A percentile compares a stretch with the other conserved stretches of the same genome.
Conservation (phyloP, 768 basidiomycete species). For the Podaxis mareebaensis region DNA sequence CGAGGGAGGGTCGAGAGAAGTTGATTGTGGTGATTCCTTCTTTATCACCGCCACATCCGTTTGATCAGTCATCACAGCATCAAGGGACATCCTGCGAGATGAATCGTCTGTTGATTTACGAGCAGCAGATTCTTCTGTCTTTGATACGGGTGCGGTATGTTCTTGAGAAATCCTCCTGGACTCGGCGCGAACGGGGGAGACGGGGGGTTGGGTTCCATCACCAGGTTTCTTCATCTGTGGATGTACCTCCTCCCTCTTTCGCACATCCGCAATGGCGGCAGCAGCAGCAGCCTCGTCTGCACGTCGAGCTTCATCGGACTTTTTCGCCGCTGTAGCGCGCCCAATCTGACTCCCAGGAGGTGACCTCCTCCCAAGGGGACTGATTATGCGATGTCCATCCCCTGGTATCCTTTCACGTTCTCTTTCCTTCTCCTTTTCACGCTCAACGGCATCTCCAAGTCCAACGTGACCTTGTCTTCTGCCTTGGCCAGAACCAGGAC, state of each 20-base stretch:
- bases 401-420: slow-evolving; percentile 15
- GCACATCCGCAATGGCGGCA: slow-evolving; percentile 8
- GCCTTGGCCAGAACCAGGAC: slow-evolving; percentile 10
- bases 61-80: slow-evolving; percentile 8
- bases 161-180: slow-evolving; percentile 2
- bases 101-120: slow-evolving; percentile 1
- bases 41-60: not conserved
- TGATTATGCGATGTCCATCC: slow-evolving; percentile 28
- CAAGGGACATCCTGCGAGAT: slow-evolving; percentile 11
- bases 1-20: not conserved
- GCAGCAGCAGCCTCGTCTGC: slow-evolving; percentile 14
- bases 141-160: not conserved
- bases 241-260: slow-evolving; percentile 5
- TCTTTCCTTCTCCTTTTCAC: slow-evolving; percentile 9
- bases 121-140: not conserved
- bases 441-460: slow-evolving; percentile 5
- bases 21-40: slow-evolving; percentile 4
- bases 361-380: slow-evolving; percentile 39
- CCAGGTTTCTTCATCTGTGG: not conserved
- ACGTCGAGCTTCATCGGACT: slow-evolving; percentile 35
- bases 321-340: slow-evolving; percentile 46
- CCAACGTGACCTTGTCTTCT: slow-evolving; percentile 3
- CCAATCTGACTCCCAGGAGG: slow-evolving; percentile 51
- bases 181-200: not conserved
- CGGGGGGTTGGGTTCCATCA: not conserved